Conservation (phyloP, 192 early-diverging fungal species). For the Coemansia sp. region DNA sequence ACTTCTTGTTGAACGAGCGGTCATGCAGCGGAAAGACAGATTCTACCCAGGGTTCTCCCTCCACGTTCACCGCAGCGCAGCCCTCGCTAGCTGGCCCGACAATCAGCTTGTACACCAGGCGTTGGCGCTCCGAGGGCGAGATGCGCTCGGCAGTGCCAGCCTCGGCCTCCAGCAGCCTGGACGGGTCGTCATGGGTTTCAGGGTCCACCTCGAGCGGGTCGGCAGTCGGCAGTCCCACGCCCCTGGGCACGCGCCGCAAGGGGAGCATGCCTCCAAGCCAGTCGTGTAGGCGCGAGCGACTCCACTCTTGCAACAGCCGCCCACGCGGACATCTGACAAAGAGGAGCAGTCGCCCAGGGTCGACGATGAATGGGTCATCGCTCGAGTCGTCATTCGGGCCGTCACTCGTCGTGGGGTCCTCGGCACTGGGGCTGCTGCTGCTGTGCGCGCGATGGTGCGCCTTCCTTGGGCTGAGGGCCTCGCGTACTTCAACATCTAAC, state of each 20-base stretch:
- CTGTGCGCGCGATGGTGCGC: neutral
- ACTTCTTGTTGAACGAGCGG: constrained; percentile 74
- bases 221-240: constrained; percentile 10
- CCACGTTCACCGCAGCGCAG: constrained; percentile 58
- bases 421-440: neutral
- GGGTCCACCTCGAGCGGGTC: constrained; percentile 42
- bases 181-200: constrained; percentile 36
- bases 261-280: constrained; percentile 68
- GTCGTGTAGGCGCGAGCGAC: constrained; percentile 65
- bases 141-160: constrained; percentile 17
- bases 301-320: constrained; percentile 56
- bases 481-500: constrained; percentile 67
- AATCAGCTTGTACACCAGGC: constrained; percentile 43
- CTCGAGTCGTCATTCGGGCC: neutral
- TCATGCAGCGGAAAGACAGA: constrained; percentile 84
- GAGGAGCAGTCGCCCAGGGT: constrained; percentile 58
- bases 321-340: constrained; percentile 69
- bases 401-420: neutral
- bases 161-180: constrained; percentile 23
- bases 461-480: constrained; percentile 44
- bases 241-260: constrained; percentile 29
- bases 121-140: constrained; percentile 35
- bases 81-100: constrained; percentile 35
- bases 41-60: constrained; percentile 60
- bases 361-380: constrained; percentile 5